Percentiles rank a stretch among this genome's conserved stretches.
These are phyloP conservation scores for Daldinia concentrica DNA, from an alignment of 495 filamentous ascomycete genomes.

Conservation along the genomic window DNA sequence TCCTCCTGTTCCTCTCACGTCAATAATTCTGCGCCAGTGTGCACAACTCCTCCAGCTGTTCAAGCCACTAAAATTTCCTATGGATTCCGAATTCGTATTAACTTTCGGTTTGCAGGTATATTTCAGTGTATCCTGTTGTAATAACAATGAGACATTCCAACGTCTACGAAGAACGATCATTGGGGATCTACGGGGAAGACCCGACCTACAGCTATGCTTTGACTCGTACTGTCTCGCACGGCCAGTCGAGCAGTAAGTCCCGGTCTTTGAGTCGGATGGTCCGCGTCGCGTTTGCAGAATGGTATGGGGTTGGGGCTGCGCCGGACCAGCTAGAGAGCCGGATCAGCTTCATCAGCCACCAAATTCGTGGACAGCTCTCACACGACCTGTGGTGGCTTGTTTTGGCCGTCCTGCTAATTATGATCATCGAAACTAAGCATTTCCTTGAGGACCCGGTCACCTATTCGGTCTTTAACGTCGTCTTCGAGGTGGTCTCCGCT, in stretches of 20 bases:
- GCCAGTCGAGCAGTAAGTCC: conserved; percentile 36
- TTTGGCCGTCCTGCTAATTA: conserved; percentile 75
- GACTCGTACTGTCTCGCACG: conserved; percentile 32
- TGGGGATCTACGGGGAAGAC: conserved; percentile 73
- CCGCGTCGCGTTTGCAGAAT: conserved; percentile 47
- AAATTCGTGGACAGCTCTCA: conserved; percentile 81
- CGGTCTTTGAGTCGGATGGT: conserved; percentile 43
- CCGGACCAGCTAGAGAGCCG: conserved; percentile 43
- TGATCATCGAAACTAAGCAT: conserved; percentile 74
- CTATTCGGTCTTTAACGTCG: conserved; percentile 83
- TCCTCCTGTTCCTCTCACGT: conserved; percentile 3
- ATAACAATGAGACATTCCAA: conserved; percentile 75
- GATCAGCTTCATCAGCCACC: conserved; percentile 64
- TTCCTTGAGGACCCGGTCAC: conserved; percentile 72
- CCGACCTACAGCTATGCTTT: conserved; percentile 22
- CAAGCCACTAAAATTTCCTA: neutral
- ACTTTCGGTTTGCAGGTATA: conserved; percentile 58
- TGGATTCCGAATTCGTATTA: neutral
- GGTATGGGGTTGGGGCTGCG: conserved; percentile 51
- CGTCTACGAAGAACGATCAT: conserved; percentile 71
- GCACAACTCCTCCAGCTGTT: neutral
- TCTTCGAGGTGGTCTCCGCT: conserved; percentile 84
- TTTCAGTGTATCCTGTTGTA: conserved; percentile 78
- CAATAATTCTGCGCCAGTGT: neutral
- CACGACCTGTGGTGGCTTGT: conserved; percentile 91